Evolutionary conservation across 768 basidiomycete species (phyloP), one percentile per base, ranked within the genome.

Genomic region (Boletellus emodensis): DNA sequence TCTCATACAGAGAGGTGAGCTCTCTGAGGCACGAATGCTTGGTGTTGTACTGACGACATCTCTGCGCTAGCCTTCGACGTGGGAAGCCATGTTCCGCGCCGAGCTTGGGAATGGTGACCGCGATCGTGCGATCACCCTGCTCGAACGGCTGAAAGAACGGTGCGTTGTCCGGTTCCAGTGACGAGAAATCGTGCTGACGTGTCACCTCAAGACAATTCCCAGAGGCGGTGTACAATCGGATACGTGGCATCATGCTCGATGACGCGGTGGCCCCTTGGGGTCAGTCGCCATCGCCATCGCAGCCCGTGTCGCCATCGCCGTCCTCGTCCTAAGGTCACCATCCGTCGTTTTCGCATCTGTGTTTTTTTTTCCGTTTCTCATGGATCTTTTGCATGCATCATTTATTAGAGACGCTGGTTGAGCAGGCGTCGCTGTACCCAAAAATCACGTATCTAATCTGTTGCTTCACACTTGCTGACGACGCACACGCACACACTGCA

Each of bases 11-110:
- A 54, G 66, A 68, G 56, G 68, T 69, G 35, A 51, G 65, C 4
- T 26, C 6, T 26, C 2, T 24, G 6, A 0, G 12, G 7, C 18
- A 9, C 8, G 6, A 1, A 12, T 42, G 18, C 17, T 18, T 38
- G 11, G 12, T 33, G 9, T 30, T 47, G 26, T 12, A 14, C 46
- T 48, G 18, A 43, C 38, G 8, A 46, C 14, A 26, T 26, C 35
- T 20, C 30, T 41, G 46, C 46, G 49, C 3, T 59, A 90, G 84
- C 92, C 91, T 12, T 92, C 89, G 36, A 94, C 92, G 1, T 95
- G 90, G 85, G 96, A 98, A 63, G 84, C 83, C 5, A 98, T 99
- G 94, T 82, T 99, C 55, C 81, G 90, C 13, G 90, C 89, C 1
- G 96, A 99, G 64, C 75, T 98, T 11, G 83, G 83, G 17, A 80